These are phyloP conservation scores for Pseudocercospora fuligena DNA, from an alignment of 2,329 filamentous ascomycete species.

Conservation along the genomic window DNA sequence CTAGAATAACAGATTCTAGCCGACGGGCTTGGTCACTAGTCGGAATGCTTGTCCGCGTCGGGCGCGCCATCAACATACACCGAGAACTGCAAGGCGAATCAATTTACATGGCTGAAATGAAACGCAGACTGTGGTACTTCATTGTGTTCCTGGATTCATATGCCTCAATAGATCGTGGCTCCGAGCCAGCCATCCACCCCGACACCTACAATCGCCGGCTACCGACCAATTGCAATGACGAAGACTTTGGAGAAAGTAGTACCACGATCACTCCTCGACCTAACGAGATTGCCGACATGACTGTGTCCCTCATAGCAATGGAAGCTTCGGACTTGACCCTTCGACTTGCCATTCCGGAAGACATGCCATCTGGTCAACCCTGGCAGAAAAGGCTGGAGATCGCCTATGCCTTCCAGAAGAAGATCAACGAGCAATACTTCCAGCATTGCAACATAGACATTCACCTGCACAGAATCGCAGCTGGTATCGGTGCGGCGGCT, in stretches of 20 bases:
- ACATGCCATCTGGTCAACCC: slow-evolving; percentile 24
- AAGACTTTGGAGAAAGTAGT: slow-evolving; percentile 35
- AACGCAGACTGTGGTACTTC: slow-evolving; percentile 40
- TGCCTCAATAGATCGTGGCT: slow-evolving; percentile 39
- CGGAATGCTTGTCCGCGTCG: slow-evolving; percentile 40
- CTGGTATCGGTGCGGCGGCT: slow-evolving; percentile 28
- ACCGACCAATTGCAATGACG: slow-evolving; percentile 41
- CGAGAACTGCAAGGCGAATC: slow-evolving; percentile 32
- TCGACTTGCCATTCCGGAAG: slow-evolving; percentile 26
- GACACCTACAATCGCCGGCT: slow-evolving; percentile 32
- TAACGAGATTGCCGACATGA: slow-evolving; percentile 39
- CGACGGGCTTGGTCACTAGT: slow-evolving; percentile 40
- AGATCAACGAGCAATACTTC: slow-evolving; percentile 33
- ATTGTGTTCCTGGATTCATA: slow-evolving; percentile 40
- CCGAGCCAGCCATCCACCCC: slow-evolving; percentile 33
- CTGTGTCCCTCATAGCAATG: slow-evolving; percentile 30
- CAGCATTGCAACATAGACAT: slow-evolving; percentile 33
- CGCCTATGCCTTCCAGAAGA: slow-evolving; percentile 33
- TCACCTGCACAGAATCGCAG: slow-evolving; percentile 32
- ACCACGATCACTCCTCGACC: slow-evolving; percentile 29
- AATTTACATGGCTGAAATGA: slow-evolving; percentile 38
- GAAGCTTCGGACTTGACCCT: slow-evolving; percentile 24
- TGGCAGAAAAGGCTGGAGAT: slow-evolving; percentile 39
- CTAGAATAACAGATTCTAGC: slow-evolving; percentile 34
- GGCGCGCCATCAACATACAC: slow-evolving; percentile 39